Evolutionary conservation across 2,329 filamentous ascomycete genomes (phyloP).

Genomic region (Colletotrichum brevisporum): DNA sequence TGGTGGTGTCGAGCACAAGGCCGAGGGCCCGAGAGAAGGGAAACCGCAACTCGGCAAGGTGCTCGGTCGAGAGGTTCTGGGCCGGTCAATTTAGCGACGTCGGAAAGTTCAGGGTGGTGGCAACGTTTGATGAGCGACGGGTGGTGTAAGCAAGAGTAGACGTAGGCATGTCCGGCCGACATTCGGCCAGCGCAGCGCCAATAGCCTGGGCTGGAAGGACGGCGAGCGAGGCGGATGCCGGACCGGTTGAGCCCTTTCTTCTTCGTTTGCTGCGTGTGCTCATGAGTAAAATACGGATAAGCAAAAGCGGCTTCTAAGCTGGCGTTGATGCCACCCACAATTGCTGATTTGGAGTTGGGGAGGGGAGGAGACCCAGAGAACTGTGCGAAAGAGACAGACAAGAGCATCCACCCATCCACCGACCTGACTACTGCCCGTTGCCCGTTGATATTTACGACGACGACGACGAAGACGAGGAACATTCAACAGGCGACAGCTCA

Average conservation of each 20-base stretch:
- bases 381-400: too few species aligned
- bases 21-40: neutral
- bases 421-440: too few species aligned
- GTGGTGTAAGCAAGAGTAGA: conserved; percentile 4
- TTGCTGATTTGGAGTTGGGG: too few species aligned
- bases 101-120: conserved; percentile 37
- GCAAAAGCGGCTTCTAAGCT: too few species aligned
- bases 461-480: neutral
- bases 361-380: too few species aligned
- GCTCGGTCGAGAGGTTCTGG: conserved; percentile 1
- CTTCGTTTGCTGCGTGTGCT: too few species aligned
- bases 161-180: conserved; percentile 19
- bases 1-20: neutral
- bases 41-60: neutral
- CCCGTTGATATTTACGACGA: too few species aligned
- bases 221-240: conserved; percentile 22
- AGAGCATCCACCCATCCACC: too few species aligned
- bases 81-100: conserved; percentile 33
- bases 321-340: too few species aligned
- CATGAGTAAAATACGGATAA: too few species aligned
- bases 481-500: conserved; percentile 24
- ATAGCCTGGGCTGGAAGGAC: conserved; percentile 9
- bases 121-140: conserved; percentile 21
- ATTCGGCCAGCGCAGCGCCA: conserved; percentile 20
- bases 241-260: conserved; percentile 15